Conservation (phyloP, 495 filamentous ascomycete species). For the Penicillium roqueforti region DNA sequence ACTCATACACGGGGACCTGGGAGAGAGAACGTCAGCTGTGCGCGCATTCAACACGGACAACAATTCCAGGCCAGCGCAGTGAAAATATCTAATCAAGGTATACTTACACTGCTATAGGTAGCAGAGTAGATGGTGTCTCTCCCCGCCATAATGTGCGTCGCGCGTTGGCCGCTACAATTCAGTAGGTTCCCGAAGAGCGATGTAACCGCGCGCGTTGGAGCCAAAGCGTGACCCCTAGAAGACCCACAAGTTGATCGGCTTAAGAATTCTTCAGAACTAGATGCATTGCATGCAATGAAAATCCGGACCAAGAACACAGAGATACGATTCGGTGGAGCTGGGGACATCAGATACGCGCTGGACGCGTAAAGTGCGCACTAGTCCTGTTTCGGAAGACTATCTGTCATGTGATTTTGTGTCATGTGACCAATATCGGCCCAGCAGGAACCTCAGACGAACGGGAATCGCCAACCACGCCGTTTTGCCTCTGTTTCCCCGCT, state of each 20-base stretch:
- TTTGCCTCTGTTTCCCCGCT: constrained; percentile 19
- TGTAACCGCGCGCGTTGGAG: constrained; percentile 10
- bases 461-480: constrained; percentile 31
- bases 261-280: constrained; percentile 10
- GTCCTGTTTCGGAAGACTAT: constrained; percentile 16
- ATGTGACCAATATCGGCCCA: constrained; percentile 28
- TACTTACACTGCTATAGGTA: constrained; percentile 87
- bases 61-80: background rate
- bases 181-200: constrained; percentile 22
- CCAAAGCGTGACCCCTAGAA: constrained; percentile 11
- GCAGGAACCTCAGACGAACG: constrained; percentile 33
- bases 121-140: constrained; percentile 69
- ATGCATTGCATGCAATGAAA: constrained; percentile 20
- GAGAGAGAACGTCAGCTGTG: background rate
- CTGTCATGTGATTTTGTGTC: constrained; percentile 21
- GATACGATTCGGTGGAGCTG: constrained; percentile 22
- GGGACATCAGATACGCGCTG: constrained; percentile 20
- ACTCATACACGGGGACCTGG: constrained; percentile 88
- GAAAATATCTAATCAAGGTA: background rate
- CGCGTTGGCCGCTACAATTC: constrained; percentile 20
- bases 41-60: background rate
- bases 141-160: constrained; percentile 39
- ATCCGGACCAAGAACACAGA: constrained; percentile 9
- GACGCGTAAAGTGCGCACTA: constrained; percentile 35
- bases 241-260: constrained; percentile 12